Base-by-base conservation (phyloP, 2,329 filamentous ascomycete species). In the Mycosphaerella sp. region DNA sequence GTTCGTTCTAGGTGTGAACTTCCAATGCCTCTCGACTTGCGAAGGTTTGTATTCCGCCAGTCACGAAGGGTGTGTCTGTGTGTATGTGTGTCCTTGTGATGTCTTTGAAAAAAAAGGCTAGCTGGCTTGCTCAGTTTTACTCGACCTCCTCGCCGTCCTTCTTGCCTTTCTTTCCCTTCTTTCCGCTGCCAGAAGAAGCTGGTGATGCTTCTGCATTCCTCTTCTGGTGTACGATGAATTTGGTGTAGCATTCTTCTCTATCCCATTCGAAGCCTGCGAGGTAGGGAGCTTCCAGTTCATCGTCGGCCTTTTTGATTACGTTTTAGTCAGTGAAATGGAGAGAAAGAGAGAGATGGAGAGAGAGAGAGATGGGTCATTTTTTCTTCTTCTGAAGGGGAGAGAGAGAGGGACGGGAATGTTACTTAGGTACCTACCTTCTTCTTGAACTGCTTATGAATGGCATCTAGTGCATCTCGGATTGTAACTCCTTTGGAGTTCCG, bases 201-300 rank as follows among this genome's bases (percentile, higher is more conserved):
- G 40, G 68, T 70, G 54, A 76, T 71, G 44, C 73, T 73, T 17
- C 79, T 78, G 55, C 81, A 62, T 85, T 79, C 71, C 83, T 84
- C 70, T 85, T 84, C 68, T 91, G 86, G 72, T 93, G 89, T 57
- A 96, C 89, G 64, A 94, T 77, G 66, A 97, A 79, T 59, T 82
- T 81, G 49, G 87, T 91, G 84, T 89, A 95, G 67, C 83, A 89
- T 73, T 95, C 88, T 62, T 95, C 86, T 70, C 86, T 87, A 73
- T 95, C 87, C 90, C 90, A 96, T 78, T 95, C 89, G 75, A 97
- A 96, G 60, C 91, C 91, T 65, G 85, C 85, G 61, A 97, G 84
- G 78, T 90, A 89, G 58, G 90, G 88, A 60, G 80, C 78, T 50
- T 91, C 87, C 55, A 97, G 78, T 71, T 96, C 91, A 69, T 97